phyloP scores from a whole-genome alignment of 352 stramenopile species.

The Phytopythium helicoides region DNA sequence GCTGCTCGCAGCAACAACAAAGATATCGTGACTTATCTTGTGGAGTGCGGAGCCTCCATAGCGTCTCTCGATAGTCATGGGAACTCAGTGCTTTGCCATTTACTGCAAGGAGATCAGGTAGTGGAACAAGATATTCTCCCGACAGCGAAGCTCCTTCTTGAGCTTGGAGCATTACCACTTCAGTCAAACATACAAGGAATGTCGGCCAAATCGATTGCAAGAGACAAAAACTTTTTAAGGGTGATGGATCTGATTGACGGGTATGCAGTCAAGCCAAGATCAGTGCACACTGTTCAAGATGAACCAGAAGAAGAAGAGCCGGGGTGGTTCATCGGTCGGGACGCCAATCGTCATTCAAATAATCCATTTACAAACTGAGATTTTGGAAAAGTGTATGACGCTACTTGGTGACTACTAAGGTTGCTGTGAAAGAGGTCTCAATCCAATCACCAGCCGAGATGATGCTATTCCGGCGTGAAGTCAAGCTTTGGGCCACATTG shows the following conservation, averaged over 20 bases:
- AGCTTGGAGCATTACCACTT: constrained; percentile 5
- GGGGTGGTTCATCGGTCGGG: constrained; percentile 8
- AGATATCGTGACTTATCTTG: too few species aligned
- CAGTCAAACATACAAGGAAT: neutral
- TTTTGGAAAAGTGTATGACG: constrained; percentile 3
- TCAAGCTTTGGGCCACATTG: neutral
- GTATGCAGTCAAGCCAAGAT: neutral
- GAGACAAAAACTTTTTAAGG: neutral
- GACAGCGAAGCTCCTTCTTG: constrained; percentile 13
- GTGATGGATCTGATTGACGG: neutral
- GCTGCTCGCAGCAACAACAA: too few species aligned
- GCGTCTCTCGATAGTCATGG: too few species aligned
- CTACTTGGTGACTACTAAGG: neutral
- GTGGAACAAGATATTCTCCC: constrained; percentile 12
- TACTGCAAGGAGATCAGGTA: neutral
- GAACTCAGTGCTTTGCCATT: too few species aligned
- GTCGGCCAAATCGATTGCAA: neutral
- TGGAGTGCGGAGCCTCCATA: too few species aligned
- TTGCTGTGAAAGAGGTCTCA: constrained; percentile 1
- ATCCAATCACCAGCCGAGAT: constrained; percentile 2
- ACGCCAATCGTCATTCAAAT: neutral
- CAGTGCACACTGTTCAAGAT: neutral
- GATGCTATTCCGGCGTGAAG: neutral
- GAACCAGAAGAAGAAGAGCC: constrained; percentile 5
- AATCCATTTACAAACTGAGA: neutral